Conservation (phyloP, 139 green algal species). For the Haematococcus sp. region DNA sequence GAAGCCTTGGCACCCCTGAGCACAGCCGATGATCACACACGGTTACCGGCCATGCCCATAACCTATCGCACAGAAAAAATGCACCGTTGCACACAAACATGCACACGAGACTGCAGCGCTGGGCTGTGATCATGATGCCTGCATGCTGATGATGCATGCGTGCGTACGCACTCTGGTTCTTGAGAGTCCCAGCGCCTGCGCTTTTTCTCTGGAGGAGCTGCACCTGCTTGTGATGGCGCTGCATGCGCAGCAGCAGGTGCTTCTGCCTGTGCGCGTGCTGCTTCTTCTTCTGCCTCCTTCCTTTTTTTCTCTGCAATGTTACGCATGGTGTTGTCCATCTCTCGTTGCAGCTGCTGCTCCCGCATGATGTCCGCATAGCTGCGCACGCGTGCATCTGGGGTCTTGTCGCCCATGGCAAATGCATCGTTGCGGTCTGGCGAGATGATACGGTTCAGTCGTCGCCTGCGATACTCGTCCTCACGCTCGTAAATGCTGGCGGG, state of each 20-base stretch:
- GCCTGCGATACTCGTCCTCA: conserved; percentile 87
- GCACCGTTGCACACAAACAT: too few species aligned
- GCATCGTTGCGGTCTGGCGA: conserved; percentile 90
- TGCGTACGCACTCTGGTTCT: conserved; percentile 8
- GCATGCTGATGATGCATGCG: background rate
- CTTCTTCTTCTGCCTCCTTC: conserved; percentile 50
- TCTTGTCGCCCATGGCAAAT: conserved; percentile 86
- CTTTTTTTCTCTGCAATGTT: conserved; percentile 87
- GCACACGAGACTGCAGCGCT: too few species aligned
- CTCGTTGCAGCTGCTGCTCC: conserved; percentile 73
- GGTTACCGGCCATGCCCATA: too few species aligned
- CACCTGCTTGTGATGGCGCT: conserved; percentile 20
- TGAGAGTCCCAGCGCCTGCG: conserved; percentile 83
- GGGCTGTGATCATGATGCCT: too few species aligned
- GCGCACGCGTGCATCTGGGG: conserved; percentile 66
- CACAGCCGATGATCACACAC: background rate
- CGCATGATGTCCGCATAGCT: conserved; percentile 93
- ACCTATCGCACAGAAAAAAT: too few species aligned
- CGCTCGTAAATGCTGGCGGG: conserved; percentile 77
- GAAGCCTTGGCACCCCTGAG: conserved; percentile 33
- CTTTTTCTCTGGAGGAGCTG: conserved; percentile 48
- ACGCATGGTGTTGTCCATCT: conserved; percentile 90
- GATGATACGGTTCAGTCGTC: conserved; percentile 78
- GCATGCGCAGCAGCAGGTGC: conserved; percentile 22
- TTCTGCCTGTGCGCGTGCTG: conserved; percentile 14